These are phyloP conservation scores for Cenchrus purpureus DNA, from an alignment of 176 grass and related monocot genomes.

Conservation along the genomic window DNA sequence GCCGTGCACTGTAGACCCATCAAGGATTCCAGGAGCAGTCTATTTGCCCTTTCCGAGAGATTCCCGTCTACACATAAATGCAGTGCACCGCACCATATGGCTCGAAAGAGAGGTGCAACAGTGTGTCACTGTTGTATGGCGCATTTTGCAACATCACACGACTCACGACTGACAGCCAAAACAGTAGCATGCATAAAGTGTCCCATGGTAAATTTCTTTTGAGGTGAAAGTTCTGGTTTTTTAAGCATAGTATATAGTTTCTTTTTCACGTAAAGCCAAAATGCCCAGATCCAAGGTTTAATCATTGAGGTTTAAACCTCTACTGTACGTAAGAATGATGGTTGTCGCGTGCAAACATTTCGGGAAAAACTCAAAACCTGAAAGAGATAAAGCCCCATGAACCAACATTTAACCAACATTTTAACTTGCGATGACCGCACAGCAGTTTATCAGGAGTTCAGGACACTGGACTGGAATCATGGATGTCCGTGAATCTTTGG, in stretches of 20 bases:
- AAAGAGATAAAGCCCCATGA: not conserved
- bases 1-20: slow-evolving; percentile 2
- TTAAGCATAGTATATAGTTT: too few species aligned
- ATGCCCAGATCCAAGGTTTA: too few species aligned
- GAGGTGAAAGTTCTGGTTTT: too few species aligned
- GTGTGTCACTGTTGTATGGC: not conserved
- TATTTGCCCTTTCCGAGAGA: slow-evolving; percentile 32
- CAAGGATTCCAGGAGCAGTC: not conserved
- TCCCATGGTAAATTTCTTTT: not conserved
- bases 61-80: slow-evolving; percentile 29
- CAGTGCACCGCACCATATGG: not conserved
- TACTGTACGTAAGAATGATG: too few species aligned
- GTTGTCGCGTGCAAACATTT: too few species aligned
- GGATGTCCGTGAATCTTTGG: slow-evolving; percentile 34
- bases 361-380: not conserved
- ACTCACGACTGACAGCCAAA: not conserved
- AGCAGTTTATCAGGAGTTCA: not conserved
- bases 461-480: not conserved
- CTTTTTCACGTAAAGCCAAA: too few species aligned
- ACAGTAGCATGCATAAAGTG: slow-evolving; percentile 47
- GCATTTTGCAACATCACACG: slow-evolving; percentile 15
- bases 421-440: not conserved
- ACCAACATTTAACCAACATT: not conserved
- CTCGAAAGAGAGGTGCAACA: not conserved
- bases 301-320: too few species aligned